phyloP scores from a whole-genome alignment of 768 basidiomycete species.

The Boletales sp. region DNA sequence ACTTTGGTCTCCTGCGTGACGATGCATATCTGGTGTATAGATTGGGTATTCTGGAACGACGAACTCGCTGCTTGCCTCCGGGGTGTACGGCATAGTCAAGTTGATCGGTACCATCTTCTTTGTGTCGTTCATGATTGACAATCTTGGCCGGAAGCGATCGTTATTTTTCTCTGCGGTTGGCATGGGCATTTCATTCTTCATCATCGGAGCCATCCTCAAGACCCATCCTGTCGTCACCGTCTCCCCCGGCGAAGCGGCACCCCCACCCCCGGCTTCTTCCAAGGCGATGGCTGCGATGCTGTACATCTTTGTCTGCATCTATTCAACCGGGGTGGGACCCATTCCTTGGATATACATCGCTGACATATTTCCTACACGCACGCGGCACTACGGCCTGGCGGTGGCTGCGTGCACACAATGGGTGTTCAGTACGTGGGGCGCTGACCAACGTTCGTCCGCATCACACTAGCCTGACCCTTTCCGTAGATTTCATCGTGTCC shows the following conservation, averaged over 20 bases:
- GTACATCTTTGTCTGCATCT: constrained; percentile 85
- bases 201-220: constrained; percentile 84
- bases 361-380: constrained; percentile 85
- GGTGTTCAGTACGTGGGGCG: constrained; percentile 60
- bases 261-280: constrained; percentile 45
- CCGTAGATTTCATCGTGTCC: constrained; percentile 63
- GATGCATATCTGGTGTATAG: constrained; percentile 23
- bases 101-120: constrained; percentile 63
- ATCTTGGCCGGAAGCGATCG: constrained; percentile 64
- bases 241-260: constrained; percentile 35
- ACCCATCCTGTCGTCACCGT: constrained; percentile 57
- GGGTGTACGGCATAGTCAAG: constrained; percentile 68
- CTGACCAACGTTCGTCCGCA: too few species aligned
- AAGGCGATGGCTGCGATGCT: constrained; percentile 85
- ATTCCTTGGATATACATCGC: constrained; percentile 64
- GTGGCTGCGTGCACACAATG: constrained; percentile 77
- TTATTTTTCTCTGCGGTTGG: constrained; percentile 71
- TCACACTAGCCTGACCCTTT: too few species aligned
- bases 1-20: too few species aligned
- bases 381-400: constrained; percentile 76
- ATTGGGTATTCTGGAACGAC: constrained; percentile 62
- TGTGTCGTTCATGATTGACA: constrained; percentile 65
- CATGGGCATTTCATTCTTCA: constrained; percentile 79
- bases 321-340: constrained; percentile 86
- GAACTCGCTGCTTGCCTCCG: constrained; percentile 67